Evolutionary conservation across 768 basidiomycete genomes (phyloP), one percentile per base, ranked within the genome.

Genomic region (Boletus vermiculosoides): DNA sequence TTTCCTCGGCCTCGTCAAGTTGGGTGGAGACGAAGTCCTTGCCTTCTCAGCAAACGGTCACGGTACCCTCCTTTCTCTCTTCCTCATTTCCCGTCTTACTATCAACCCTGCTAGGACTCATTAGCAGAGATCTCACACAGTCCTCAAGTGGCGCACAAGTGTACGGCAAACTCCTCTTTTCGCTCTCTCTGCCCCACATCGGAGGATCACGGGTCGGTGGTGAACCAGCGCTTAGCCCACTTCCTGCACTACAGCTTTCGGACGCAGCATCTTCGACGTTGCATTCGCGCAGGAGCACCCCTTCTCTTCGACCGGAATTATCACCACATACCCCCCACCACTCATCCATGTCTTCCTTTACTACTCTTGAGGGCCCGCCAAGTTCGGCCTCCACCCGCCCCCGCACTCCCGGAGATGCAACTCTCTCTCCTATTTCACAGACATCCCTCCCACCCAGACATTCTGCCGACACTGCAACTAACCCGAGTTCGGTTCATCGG

Each of bases 81-180:
- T 13, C 31, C 42, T 23, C 23, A 4, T 36, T 16, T 49, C 37
- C 16, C 18, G 46, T 44, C 58, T 64, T 40, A 56, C 51, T 12
- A 5, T 44, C 45, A 18, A 34, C 18, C 15, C 23, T 64, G 54
- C 71, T 15, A 85, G 90, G 85, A 62, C 80, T 86, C 65, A 83
- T 92, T 61, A 89, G 85, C 44, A 80, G 79, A 54, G 92, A 95
- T 66, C 80, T 72, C 37, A 45, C 62, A 1, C 68, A 66, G 13
- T 69, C 72, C 15, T 62, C 65, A 0, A 60, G 53, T 22, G 58
- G 63, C 44, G 52, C 63, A 23, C 80, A 84, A 44, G 93, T 94
- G 0, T 88, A 88, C 70, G 93, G 93, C 25, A 90, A 88, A 73
- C 79, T 94, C 57, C 83, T 88, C 58, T 84, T 94, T 64, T 79